Evolutionary conservation across 768 basidiomycete genomes (phyloP).

Genomic region (Sistotremastrum niveocremeum): DNA sequence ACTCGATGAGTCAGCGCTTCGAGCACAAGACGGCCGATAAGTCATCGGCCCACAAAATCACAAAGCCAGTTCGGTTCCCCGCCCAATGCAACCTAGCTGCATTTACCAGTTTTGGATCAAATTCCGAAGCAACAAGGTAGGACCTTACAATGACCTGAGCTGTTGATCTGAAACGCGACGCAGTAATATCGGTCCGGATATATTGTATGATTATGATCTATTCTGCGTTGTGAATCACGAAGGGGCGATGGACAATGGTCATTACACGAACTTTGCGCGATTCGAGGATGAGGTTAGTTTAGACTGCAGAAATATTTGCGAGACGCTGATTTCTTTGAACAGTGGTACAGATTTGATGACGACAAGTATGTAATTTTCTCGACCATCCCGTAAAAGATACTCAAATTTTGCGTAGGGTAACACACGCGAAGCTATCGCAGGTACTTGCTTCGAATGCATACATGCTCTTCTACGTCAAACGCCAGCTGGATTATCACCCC

Average conservation of each 20-base stretch:
- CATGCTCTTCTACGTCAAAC: slow-evolving; percentile 94
- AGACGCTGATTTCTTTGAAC: slow-evolving; percentile 1
- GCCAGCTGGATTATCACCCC: slow-evolving; percentile 74
- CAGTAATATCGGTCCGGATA: slow-evolving; percentile 42
- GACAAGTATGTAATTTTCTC: slow-evolving; percentile 52
- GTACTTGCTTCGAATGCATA: slow-evolving; percentile 69
- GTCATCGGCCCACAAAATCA: slow-evolving; percentile 70
- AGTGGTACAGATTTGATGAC: slow-evolving; percentile 95
- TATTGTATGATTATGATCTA: slow-evolving; percentile 79
- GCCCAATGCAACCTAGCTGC: slow-evolving; percentile 78
- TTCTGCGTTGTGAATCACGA: slow-evolving; percentile 92
- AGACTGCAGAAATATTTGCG: neutral
- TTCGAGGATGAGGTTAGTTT: slow-evolving; percentile 68
- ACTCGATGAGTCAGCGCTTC: slow-evolving; percentile 49
- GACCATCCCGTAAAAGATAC: slow-evolving; percentile 1
- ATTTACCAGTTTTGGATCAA: slow-evolving; percentile 58
- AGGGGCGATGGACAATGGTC: slow-evolving; percentile 87
- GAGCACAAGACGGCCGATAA: slow-evolving; percentile 74
- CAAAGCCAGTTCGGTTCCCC: slow-evolving; percentile 70
- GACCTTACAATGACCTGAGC: slow-evolving; percentile 6
- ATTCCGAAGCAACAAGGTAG: slow-evolving; percentile 29
- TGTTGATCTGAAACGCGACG: neutral
- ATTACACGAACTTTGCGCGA: slow-evolving; percentile 81
- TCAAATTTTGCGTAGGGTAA: slow-evolving; percentile 36
- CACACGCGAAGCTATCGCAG: slow-evolving; percentile 48